Base-by-base conservation (phyloP, 2,329 filamentous ascomycete genomes). In the Hirsutella thompsonii region DNA sequence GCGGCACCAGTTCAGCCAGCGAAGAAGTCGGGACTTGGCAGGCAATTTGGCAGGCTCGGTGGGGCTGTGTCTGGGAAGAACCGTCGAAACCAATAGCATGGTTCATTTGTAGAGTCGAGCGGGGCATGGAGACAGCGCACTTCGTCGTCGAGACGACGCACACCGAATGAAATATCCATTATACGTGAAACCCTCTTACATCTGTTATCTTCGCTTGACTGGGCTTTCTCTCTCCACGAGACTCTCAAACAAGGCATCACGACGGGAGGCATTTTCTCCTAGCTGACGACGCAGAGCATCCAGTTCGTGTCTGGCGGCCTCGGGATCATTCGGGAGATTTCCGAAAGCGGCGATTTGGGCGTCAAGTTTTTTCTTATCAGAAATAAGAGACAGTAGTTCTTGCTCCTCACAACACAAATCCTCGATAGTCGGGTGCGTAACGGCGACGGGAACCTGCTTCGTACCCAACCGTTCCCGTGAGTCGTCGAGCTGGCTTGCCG, bases 211-310 rank as follows among this genome's bases (percentile, higher is more conserved):
- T 40, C 55, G 50, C 46, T 67, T 70, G 42, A 63, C 60, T 2
- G 74, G 74, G 41, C 72, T 77, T 53, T 76, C 73, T 33, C 69
- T 66, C 50, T 79, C 76, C 2, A 86, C 76, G 37, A 92, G 56
- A 2, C 70, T 73, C 55, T 90, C 86, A 55, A 94, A 93, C 41
- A 86, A 67, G 23, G 64, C 69, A 56, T 94, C 86, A 41, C 88
- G 72, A 49, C 70, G 69, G 47, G 68, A 68, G 21, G 71, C 79
- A 39, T 86, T 61, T 9, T 63, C 61, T 32, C 71, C 68, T 36
- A 94, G 63, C 52, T 87, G 76, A 2, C 65, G 62, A 44, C 83
- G 74, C 35, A 88, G 61, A 23, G 69, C 65, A 47, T 83, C 81
- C 21, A 94, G 68, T 55, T 85, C 79, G n/a, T 67, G 62, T 49